Conservation (phyloP, 305 asterid species). For the Fraxinus sp. region DNA sequence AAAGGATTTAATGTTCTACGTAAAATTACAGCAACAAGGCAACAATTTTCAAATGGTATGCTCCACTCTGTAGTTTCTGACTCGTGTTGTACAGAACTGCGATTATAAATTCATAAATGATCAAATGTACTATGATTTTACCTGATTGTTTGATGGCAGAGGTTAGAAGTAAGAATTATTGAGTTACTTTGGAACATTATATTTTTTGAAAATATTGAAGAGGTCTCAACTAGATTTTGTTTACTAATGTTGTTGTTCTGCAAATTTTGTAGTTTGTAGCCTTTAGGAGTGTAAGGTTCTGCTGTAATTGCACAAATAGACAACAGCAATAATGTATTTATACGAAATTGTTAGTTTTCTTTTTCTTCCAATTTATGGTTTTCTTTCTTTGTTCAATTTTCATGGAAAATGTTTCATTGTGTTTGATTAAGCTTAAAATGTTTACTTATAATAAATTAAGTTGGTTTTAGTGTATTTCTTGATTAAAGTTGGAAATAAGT, state of each 20-base stretch:
- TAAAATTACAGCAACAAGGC: neutral
- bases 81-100: neutral
- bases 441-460: neutral
- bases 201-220: neutral
- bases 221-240: constrained; percentile 5
- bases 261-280: constrained; percentile 17
- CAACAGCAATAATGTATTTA: neutral
- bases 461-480: neutral
- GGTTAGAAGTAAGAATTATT: neutral
- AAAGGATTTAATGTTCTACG: neutral
- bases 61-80: neutral
- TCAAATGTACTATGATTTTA: constrained; percentile 9
- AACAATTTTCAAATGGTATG: constrained; percentile 12
- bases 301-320: constrained; percentile 12
- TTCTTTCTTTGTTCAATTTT: neutral
- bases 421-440: neutral
- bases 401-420: neutral
- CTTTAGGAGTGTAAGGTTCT: constrained; percentile 10
- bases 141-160: constrained; percentile 13
- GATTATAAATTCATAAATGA: constrained; percentile 5
- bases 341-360: neutral
- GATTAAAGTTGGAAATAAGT: neutral
- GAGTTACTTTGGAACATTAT: constrained; percentile 8
- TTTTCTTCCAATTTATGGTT: neutral
- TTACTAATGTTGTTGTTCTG: neutral